These are phyloP conservation scores for Trichophyton simii DNA, from an alignment of 2,329 filamentous ascomycete genomes.

Conservation along the genomic window DNA sequence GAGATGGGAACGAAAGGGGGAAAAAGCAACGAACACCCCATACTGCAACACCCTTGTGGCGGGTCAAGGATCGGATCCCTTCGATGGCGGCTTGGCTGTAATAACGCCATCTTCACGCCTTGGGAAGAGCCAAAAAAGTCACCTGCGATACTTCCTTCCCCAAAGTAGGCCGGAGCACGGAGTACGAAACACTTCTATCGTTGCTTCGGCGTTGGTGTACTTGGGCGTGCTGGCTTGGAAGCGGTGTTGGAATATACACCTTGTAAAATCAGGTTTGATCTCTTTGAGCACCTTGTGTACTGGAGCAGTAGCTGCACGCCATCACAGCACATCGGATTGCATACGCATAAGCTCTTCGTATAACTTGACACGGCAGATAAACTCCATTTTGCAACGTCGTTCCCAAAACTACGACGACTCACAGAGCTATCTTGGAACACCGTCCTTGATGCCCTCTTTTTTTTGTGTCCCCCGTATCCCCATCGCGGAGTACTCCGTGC, in stretches of 20 bases:
- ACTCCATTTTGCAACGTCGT: neutral
- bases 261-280: neutral
- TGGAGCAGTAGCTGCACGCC: neutral
- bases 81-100: constrained; percentile 1
- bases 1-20: neutral
- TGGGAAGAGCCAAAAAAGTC: neutral
- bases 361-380: neutral
- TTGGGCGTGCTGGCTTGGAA: neutral
- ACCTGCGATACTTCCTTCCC: no score
- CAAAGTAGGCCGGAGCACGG: neutral
- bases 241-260: neutral
- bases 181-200: neutral
- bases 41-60: neutral
- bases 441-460: neutral
- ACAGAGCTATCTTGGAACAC: neutral
- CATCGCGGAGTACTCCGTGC: neutral
- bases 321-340: neutral
- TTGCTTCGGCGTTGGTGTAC: neutral
- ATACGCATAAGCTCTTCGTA: constrained; percentile 1
- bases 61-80: neutral
- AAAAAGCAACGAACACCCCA: neutral
- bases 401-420: neutral
- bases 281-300: neutral
- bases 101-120: neutral
- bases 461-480: neutral